phyloP scores from a whole-genome alignment of 148 eudicot species.

The Polygonum maritimum region DNA sequence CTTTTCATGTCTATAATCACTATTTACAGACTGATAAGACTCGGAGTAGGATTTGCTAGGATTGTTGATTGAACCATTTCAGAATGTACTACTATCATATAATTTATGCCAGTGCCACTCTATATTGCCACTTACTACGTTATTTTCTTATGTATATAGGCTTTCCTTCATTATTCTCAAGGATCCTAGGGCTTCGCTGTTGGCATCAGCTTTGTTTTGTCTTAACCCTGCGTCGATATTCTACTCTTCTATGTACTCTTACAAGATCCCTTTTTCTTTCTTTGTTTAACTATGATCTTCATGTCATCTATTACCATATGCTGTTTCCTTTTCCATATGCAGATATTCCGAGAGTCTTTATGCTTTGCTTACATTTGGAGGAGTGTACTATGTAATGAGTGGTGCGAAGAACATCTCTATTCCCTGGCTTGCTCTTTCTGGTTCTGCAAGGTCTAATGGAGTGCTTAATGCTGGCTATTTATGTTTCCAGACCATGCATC shows the following conservation, averaged over 20 bases:
- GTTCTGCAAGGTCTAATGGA: constrained; percentile 81
- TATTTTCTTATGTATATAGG: constrained; percentile 25
- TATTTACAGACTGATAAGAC: neutral
- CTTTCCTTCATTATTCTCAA: constrained; percentile 62
- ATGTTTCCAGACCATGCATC: constrained; percentile 66
- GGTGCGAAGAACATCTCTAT: constrained; percentile 40
- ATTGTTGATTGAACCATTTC: neutral
- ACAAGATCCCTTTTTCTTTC: neutral
- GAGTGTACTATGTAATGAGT: constrained; percentile 45
- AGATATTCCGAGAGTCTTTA: constrained; percentile 92
- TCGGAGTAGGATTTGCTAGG: neutral
- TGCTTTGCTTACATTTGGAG: constrained; percentile 79
- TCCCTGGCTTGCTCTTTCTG: constrained; percentile 70
- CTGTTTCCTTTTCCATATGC: constrained; percentile 19
- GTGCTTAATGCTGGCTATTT: constrained; percentile 83
- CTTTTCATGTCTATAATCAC: neutral
- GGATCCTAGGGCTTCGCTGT: constrained; percentile 54
- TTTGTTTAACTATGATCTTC: neutral
- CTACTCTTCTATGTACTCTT: constrained; percentile 77
- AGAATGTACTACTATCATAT: neutral
- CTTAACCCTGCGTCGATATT: constrained; percentile 95
- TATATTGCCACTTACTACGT: neutral
- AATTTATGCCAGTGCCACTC: neutral
- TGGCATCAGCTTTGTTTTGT: constrained; percentile 81
- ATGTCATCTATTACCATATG: neutral